Evolutionary conservation across 768 basidiomycete genomes (phyloP), one percentile per base, ranked within the genome.

Genomic region (Lentinus tigrinus): DNA sequence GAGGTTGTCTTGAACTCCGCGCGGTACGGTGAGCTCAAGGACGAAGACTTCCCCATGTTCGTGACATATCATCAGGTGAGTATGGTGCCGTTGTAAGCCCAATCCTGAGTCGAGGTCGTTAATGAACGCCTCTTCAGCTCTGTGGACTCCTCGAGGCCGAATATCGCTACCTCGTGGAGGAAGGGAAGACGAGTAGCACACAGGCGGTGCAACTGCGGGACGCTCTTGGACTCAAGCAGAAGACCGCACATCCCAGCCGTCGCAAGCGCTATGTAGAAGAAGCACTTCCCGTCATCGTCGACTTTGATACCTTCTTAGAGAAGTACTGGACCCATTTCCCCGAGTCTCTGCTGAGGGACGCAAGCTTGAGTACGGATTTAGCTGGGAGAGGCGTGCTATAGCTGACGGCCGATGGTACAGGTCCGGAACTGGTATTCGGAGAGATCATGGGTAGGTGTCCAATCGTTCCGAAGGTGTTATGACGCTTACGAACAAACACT

Each of bases 11-110:
- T 31, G 73, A 70, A 76, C 17, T 70, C 56, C 14, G 74, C 80
- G 26, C 74, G 65, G 37, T 91, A 80, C 59, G 86, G 85, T 50
- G 75, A 78, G 11, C 73, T 91, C 16, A 67, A 74, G 38, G 85
- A 87, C 36, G 63, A 75, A 0, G 80, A 91, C 64, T 91, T 90
- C 53, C 89, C 89, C 0, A 68, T 91, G 42, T 91, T 90, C 60
- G 64, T 88, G 1, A 87, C 88, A 0, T 86, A 84, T 52, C 82
- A 89, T 63, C 74, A 77, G 51, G 88, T 86, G 59, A 47, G n/a
- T 27, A 19, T 24, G 13, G 16, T n/a, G 16, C 43, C 39, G 47
- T 17, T 44, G 2, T 34, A 19, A 17, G 52, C 7, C 54, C 21
- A 34, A 16, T 24, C n/a, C n/a, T n/a, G n/a, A n/a, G n/a, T n/a